Evolutionary conservation across 2,329 filamentous ascomycete genomes (phyloP).

Genomic region (Colletotrichum tropicicola): DNA sequence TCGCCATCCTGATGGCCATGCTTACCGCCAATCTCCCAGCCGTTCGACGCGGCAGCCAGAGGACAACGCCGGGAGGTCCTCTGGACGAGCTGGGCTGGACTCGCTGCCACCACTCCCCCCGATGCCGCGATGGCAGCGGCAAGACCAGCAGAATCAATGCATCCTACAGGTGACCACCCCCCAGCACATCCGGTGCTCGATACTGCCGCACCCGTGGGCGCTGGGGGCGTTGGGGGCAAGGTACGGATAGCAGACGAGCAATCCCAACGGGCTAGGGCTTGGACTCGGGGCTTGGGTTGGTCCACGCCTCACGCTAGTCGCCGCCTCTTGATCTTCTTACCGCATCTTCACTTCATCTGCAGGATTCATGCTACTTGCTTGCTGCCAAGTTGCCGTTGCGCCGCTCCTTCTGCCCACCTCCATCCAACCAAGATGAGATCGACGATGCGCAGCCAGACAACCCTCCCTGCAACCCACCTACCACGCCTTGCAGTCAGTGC

Average conservation of each 20-base stretch:
- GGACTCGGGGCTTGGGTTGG: not conserved
- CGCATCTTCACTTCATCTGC: conserved; percentile 27
- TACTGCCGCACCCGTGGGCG: too few species aligned
- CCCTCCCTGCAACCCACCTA: not conserved
- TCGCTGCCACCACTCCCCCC: not conserved
- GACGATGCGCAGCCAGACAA: conserved; percentile 16
- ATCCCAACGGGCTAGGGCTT: too few species aligned
- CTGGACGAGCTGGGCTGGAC: not conserved
- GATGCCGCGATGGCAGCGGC: not conserved
- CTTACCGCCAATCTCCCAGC: not conserved
- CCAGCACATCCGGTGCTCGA: too few species aligned
- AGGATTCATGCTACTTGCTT: conserved; percentile 23
- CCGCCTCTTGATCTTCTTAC: conserved; percentile 27
- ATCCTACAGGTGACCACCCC: not conserved
- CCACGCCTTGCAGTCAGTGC: not conserved
- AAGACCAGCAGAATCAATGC: conserved; percentile 1
- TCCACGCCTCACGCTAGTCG: conserved; percentile 7
- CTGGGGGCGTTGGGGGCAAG: too few species aligned
- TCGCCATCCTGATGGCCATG: not conserved
- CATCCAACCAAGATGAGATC: conserved; percentile 24
- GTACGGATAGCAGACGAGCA: not conserved
- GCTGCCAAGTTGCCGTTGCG: conserved; percentile 10
- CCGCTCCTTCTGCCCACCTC: conserved; percentile 1
- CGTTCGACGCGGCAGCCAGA: not conserved
- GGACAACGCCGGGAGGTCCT: not conserved